These are phyloP conservation scores for Ciborinia camelliae DNA, from an alignment of 2,329 filamentous ascomycete species.

Conservation along the genomic window DNA sequence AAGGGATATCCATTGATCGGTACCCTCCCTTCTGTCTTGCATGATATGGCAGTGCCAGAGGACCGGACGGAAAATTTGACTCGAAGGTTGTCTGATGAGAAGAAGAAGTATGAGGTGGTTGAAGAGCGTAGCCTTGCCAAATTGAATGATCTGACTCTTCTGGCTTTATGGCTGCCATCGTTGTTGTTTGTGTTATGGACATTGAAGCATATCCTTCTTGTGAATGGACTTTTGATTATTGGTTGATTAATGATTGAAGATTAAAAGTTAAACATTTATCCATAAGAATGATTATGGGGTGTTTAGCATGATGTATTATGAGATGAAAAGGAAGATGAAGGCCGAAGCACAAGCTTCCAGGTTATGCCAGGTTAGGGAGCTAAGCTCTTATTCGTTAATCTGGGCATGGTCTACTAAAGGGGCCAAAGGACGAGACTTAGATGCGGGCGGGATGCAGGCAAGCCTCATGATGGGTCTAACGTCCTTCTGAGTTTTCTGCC, in stretches of 20 bases:
- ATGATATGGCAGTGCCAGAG: conserved; percentile 31
- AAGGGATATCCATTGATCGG: conserved; percentile 36
- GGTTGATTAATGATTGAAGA: conserved; percentile 16
- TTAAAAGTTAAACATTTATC: conserved; percentile 27
- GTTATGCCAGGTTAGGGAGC: conserved; percentile 32
- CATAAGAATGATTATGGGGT: conserved; percentile 23
- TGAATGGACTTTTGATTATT: conserved; percentile 24
- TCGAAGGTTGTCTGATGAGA: conserved; percentile 32
- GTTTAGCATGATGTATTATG: conserved; percentile 23
- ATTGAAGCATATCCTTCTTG: conserved; percentile 32
- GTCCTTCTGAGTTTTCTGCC: conserved; percentile 30
- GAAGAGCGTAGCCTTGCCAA: conserved; percentile 37
- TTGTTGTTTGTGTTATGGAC: conserved; percentile 36
- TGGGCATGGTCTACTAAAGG: conserved; percentile 31
- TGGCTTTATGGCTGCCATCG: conserved; percentile 38
- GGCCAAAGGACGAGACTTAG: conserved; percentile 28
- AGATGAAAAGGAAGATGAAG: conserved; percentile 31
- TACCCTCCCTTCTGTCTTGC: conserved; percentile 32
- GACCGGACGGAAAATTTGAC: conserved; percentile 29
- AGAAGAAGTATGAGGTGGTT: conserved; percentile 28
- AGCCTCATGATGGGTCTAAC: conserved; percentile 35
- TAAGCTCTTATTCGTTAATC: conserved; percentile 34
- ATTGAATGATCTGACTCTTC: conserved; percentile 35
- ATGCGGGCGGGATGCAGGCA: conserved; percentile 21
- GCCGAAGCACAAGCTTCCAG: conserved; percentile 31